phyloP scores from a whole-genome alignment of 1,284 basidiomycete species.

The Melampsora larici-populina region DNA sequence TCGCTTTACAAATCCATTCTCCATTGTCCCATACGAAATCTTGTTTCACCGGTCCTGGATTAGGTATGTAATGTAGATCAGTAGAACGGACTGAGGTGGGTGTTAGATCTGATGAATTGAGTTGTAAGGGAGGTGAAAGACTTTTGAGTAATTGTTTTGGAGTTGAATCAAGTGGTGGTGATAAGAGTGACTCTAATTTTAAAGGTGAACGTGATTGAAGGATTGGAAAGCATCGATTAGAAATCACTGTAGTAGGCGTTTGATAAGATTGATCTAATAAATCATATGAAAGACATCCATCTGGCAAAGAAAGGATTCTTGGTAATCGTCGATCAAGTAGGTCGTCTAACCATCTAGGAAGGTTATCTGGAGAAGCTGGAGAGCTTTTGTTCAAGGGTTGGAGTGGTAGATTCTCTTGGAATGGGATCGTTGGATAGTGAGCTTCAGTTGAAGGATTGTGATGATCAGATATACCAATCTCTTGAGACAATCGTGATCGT shows the following conservation, averaged over 20 bases:
- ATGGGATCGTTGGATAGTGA: background rate
- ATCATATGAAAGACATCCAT: conserved; percentile 41
- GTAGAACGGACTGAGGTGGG: conserved; percentile 26
- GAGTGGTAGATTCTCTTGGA: background rate
- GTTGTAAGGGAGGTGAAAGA: background rate
- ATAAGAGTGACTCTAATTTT: background rate
- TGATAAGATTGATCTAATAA: conserved; percentile 7
- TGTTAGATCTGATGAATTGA: background rate
- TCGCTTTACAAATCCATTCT: background rate
- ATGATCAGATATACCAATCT: background rate
- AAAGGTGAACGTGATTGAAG: background rate
- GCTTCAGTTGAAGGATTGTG: background rate
- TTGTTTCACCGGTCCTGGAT: background rate
- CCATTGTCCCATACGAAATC: background rate
- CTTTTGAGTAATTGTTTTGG: background rate
- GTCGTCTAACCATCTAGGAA: conserved; percentile 39
- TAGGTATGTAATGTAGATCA: conserved; percentile 32
- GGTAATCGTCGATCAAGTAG: conserved; percentile 30
- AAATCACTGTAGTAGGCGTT: background rate
- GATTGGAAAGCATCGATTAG: background rate
- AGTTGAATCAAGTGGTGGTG: background rate
- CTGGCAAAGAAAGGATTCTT: conserved; percentile 19
- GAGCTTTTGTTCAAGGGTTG: background rate
- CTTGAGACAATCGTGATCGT: conserved; percentile 24
- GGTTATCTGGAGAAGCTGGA: background rate